Conservation (phyloP, 768 basidiomycete genomes). For the Glaciozyma martinii region DNA sequence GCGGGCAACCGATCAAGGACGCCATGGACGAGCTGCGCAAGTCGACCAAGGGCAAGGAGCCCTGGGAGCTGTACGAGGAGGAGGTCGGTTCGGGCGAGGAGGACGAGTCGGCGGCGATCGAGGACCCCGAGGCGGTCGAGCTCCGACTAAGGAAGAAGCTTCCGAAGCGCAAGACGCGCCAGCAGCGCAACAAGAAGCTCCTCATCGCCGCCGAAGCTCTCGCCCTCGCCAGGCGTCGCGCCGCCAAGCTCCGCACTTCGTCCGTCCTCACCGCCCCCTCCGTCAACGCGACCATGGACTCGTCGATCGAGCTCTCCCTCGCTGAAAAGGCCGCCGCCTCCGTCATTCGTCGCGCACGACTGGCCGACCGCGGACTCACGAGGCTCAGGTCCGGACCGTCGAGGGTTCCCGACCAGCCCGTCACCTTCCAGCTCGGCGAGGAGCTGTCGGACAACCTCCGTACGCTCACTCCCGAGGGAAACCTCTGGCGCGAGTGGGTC, state of each 20-base stretch:
- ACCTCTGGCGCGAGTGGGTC: slow-evolving; percentile 35
- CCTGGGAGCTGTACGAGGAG: slow-evolving; percentile 28
- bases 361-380: slow-evolving; percentile 29
- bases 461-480: slow-evolving; percentile 33
- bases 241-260: slow-evolving; percentile 29
- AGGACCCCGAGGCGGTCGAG: slow-evolving; percentile 21
- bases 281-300: slow-evolving; percentile 41
- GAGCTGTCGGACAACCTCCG: slow-evolving; percentile 33
- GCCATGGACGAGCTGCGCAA: slow-evolving; percentile 13
- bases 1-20: slow-evolving; percentile 15
- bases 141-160: slow-evolving; percentile 16
- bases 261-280: slow-evolving; percentile 33
- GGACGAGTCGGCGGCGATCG: slow-evolving; percentile 4
- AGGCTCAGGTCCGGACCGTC: slow-evolving; percentile 31
- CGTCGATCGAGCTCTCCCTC: slow-evolving; percentile 18
- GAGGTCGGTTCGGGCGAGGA: slow-evolving; percentile 32
- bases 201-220: slow-evolving; percentile 14
- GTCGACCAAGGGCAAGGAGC: slow-evolving; percentile 5
- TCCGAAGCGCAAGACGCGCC: slow-evolving; percentile 27
- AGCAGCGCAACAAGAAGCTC: slow-evolving; percentile 27
- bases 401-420: slow-evolving; percentile 29
- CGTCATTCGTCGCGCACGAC: slow-evolving; percentile 19
- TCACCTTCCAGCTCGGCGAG: slow-evolving; percentile 32
- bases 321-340: slow-evolving; percentile 28
- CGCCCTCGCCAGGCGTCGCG: slow-evolving; percentile 15